phyloP scores from a whole-genome alignment of 345 rosid species.

The Bruguiera sexangula region DNA sequence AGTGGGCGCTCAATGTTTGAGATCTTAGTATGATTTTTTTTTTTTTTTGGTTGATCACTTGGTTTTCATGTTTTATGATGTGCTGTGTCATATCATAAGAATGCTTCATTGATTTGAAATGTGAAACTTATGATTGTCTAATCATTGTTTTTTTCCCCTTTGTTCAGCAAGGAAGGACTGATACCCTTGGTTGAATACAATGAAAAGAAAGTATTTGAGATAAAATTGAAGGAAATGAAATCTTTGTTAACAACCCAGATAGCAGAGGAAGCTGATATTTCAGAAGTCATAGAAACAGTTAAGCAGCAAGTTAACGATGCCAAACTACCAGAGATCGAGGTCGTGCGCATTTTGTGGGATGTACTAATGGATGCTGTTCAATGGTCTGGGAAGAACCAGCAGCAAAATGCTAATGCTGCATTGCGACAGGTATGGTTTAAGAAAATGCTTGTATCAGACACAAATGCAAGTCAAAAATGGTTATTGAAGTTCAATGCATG shows the following conservation, averaged over 20 bases:
- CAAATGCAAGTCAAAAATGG: neutral
- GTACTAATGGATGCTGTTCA: conserved; percentile 97
- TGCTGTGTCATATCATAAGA: neutral
- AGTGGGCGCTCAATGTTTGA: no score
- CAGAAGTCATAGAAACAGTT: conserved; percentile 79
- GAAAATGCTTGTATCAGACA: neutral
- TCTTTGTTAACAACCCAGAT: conserved; percentile 73
- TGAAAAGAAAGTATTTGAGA: conserved; percentile 88
- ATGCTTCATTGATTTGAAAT: neutral
- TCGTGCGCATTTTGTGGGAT: conserved; percentile 88
- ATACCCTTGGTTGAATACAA: conserved; percentile 82
- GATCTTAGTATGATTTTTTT: neutral
- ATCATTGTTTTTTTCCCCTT: conserved; percentile 14
- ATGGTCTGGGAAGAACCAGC: conserved; percentile 99
- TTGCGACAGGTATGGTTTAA: conserved; percentile 61
- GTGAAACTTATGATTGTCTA: conserved; percentile 6
- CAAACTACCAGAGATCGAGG: conserved; percentile 69
- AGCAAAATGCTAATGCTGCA: conserved; percentile 87
- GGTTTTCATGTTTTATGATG: neutral
- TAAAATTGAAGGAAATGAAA: conserved; percentile 84
- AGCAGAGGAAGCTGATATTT: conserved; percentile 63
- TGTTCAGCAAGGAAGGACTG: conserved; percentile 78
- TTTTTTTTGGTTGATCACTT: neutral
- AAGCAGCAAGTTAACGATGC: conserved; percentile 84
- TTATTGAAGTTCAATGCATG: neutral